Conservation (phyloP, 148 eudicot genomes). For the Fagopyrum esculentum region DNA sequence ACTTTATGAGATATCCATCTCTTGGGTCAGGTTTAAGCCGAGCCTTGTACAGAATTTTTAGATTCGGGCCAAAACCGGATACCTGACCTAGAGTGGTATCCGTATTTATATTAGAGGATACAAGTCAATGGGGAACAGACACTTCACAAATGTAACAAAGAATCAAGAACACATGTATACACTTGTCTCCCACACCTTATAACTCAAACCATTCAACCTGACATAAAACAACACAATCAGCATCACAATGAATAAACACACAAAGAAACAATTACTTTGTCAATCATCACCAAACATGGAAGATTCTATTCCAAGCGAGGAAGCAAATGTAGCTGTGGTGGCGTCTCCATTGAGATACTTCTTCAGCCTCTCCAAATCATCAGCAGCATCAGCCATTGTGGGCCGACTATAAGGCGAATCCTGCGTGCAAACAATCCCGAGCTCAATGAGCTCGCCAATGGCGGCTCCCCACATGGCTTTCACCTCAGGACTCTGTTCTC, state of each 20-base stretch:
- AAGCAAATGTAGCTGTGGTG: neutral
- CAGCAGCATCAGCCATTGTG: neutral
- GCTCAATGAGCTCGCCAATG: slow-evolving; percentile 2
- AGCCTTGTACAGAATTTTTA: no score
- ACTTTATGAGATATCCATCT: no score
- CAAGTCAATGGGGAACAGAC: neutral
- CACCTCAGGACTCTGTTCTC: neutral
- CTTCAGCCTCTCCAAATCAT: slow-evolving; percentile 2
- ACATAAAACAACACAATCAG: neutral
- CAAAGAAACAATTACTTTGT: neutral
- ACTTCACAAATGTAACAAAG: neutral
- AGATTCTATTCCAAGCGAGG: neutral
- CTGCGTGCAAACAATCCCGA: neutral
- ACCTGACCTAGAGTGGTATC: no score
- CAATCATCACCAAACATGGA: slow-evolving; percentile 2
- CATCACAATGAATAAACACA: neutral
- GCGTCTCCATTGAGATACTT: slow-evolving; percentile 1
- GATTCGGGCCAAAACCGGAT: no score
- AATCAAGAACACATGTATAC: neutral
- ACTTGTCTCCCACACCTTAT: neutral
- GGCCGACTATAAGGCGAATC: slow-evolving; percentile 1
- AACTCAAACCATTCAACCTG: neutral
- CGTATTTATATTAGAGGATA: no score
- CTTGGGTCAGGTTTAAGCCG: no score
- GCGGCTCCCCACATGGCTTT: neutral